A percentile compares a stretch with the other conserved stretches of the same genome.
Conservation (phyloP, 352 stramenopile genomes). For the Pythium coloratum region DNA sequence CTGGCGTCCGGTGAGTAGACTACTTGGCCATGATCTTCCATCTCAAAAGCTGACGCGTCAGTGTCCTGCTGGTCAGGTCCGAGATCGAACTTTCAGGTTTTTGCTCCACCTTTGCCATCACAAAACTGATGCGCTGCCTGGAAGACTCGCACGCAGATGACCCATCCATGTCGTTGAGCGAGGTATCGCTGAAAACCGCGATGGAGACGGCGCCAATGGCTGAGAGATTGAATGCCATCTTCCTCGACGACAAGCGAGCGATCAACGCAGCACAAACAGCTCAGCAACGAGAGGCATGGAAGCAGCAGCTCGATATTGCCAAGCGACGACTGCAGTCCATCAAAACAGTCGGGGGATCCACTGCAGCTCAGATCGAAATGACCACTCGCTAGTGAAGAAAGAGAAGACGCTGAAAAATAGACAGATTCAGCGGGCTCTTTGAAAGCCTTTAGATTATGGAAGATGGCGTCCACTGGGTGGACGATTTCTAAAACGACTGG, state of each 20-base stretch:
- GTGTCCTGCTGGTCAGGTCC: constrained; percentile 1
- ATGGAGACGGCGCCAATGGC: constrained; percentile 23
- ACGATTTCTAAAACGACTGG: constrained; percentile 14
- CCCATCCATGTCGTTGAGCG: not conserved
- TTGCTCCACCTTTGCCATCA: constrained; percentile 46
- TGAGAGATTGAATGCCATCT: constrained; percentile 65
- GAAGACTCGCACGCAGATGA: constrained; percentile 32
- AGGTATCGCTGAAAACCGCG: constrained; percentile 14
- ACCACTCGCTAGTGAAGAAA: constrained; percentile 11
- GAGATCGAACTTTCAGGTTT: constrained; percentile 57
- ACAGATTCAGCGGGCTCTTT: not conserved
- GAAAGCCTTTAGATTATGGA: constrained; percentile 1
- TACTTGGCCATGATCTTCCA: not conserved
- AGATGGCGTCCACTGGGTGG: not conserved
- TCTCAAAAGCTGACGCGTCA: not conserved
- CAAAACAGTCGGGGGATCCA: not conserved
- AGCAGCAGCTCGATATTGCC: constrained; percentile 59
- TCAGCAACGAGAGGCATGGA: constrained; percentile 36
- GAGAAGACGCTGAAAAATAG: not conserved
- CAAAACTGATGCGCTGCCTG: constrained; percentile 40
- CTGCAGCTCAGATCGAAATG: constrained; percentile 21
- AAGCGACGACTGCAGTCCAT: constrained; percentile 42
- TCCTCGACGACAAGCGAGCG: constrained; percentile 31
- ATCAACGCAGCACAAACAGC: constrained; percentile 11
- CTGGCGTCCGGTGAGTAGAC: not conserved